Evolutionary conservation across 2,329 filamentous ascomycete species (phyloP).

Genomic region (Pleochaeta shiraiana): DNA sequence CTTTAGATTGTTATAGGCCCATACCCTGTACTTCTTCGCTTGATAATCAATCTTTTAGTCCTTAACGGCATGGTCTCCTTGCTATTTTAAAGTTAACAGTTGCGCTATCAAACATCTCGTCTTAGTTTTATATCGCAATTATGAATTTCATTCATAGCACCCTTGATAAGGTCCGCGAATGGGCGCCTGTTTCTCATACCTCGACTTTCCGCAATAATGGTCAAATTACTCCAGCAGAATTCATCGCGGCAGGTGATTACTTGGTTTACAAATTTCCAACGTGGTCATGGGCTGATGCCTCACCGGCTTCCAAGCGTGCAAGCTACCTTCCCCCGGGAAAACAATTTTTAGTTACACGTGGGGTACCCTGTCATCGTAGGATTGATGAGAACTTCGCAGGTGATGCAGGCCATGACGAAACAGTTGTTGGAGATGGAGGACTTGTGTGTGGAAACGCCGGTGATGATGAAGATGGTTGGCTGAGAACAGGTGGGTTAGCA

Average conservation of each 20-base stretch:
- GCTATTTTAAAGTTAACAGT: too few relatives aligned
- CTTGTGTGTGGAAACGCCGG: slow-evolving; percentile 27
- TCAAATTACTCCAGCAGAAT: slow-evolving; percentile 94
- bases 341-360: slow-evolving; percentile 87
- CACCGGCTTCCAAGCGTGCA: slow-evolving; percentile 56
- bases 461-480: slow-evolving; percentile 70
- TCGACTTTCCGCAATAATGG: slow-evolving; percentile 89
- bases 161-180: slow-evolving; percentile 79
- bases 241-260: slow-evolving; percentile 87
- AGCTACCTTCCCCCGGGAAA: slow-evolving; percentile 69
- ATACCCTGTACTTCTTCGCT: too few relatives aligned
- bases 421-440: slow-evolving; percentile 58
- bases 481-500: slow-evolving; percentile 63
- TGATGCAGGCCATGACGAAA: slow-evolving; percentile 67
- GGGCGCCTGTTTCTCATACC: slow-evolving; percentile 70
- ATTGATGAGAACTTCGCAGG: slow-evolving; percentile 88
- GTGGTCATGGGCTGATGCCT: slow-evolving; percentile 89
- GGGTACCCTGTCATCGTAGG: slow-evolving; percentile 79
- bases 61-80: too few relatives aligned
- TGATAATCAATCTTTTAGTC: too few relatives aligned
- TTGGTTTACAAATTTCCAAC: slow-evolving; percentile 98
- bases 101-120: too few relatives aligned
- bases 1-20: too few relatives aligned
- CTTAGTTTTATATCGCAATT: neutral
- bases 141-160: slow-evolving; percentile 92